Base-by-base conservation (phyloP, 2,329 filamentous ascomycete genomes). In the Cladophialophora chaetospira region DNA sequence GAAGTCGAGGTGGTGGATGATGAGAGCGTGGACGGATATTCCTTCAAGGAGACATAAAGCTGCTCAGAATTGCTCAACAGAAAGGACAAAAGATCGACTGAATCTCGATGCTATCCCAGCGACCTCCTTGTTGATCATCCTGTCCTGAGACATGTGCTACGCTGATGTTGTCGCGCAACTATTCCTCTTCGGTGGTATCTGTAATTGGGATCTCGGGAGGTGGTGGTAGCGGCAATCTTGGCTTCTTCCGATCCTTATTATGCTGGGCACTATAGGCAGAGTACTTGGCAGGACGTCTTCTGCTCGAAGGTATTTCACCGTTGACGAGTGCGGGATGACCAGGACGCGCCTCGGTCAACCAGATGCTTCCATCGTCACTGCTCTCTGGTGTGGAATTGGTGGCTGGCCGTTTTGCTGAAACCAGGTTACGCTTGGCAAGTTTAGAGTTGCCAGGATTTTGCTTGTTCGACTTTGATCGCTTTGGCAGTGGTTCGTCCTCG, bases 1-100 rank as follows among this genome's bases (percentile, higher is more conserved):
- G 88, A 95, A 76, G 89, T 97, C 28, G 79, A 78, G 13, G 89
- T 97, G 10, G 85, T 88, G 73, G 89, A 96, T 58, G 60, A 60
- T 42, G 63, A 63, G 70, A 87, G 88, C 11, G 85, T 86, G 29
- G 86, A 88, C 23, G 80, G 84, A 15, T 97, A 96, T 72, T 80
- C 83, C 68, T 97, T 91, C 73, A 76, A 78, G 48, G 87, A 90
- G 80, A 90, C 87, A 56, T 90, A 72, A 74, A 19, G 5, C 31
- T 26, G 28, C 55, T 47, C 28, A 48, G 26, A 21, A 44, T 11
- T 23, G 15, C 25, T 43, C 13, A 42, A 5, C 33, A 43, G 28
- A 6, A 15, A 17, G n/a, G 28, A 23, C n/a, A 28, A 31, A 15
- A 47, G 31, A 52, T 52, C 21, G 21, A 29, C 11, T n/a, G 19